These are phyloP conservation scores for Cutaneotrichosporon cavernicola DNA, from an alignment of 1,284 basidiomycete species.

Conservation along the genomic window DNA sequence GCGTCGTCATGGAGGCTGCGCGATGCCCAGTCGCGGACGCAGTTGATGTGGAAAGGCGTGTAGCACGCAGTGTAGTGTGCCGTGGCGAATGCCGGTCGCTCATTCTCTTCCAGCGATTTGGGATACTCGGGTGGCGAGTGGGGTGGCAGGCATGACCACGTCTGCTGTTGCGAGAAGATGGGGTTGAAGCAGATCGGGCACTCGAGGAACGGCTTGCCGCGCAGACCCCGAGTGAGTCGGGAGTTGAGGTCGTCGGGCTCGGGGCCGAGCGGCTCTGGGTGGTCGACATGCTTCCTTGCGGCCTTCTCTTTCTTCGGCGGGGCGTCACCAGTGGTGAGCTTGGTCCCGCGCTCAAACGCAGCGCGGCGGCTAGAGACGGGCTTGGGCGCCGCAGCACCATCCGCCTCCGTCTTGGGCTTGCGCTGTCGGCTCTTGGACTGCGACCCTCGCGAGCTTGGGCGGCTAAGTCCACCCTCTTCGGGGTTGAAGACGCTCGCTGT, in stretches of 20 bases:
- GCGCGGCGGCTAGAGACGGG: slow-evolving; percentile 32
- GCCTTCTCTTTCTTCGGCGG: slow-evolving; percentile 14
- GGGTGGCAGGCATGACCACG: slow-evolving; percentile 51
- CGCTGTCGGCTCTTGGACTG: slow-evolving; percentile 1
- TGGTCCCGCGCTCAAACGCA: slow-evolving; percentile 38
- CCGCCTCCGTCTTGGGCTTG: slow-evolving; percentile 13
- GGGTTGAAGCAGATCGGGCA: slow-evolving; percentile 54
- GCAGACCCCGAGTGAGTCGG: slow-evolving; percentile 46
- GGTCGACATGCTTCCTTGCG: slow-evolving; percentile 26
- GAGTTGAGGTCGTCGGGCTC: slow-evolving; percentile 51
- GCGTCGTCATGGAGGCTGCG: slow-evolving; percentile 64
- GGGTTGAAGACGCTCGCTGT: slow-evolving; percentile 16
- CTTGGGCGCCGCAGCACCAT: slow-evolving; percentile 12
- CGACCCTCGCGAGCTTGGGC: slow-evolving; percentile 9
- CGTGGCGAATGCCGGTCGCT: slow-evolving; percentile 62
- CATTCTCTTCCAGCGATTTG: slow-evolving; percentile 24
- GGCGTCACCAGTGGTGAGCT: slow-evolving; percentile 21
- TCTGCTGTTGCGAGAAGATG: slow-evolving; percentile 48
- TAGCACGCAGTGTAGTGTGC: slow-evolving; percentile 55
- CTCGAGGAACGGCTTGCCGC: slow-evolving; percentile 46
- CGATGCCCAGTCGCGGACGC: slow-evolving; percentile 76
- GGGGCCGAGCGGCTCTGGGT: slow-evolving; percentile 10
- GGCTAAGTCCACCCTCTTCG: slow-evolving; percentile 3
- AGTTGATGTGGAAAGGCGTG: slow-evolving; percentile 52
- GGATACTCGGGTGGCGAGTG: slow-evolving; percentile 25